Conservation (phyloP, 179 eudicot species). For the Amaranthus tricolor region DNA sequence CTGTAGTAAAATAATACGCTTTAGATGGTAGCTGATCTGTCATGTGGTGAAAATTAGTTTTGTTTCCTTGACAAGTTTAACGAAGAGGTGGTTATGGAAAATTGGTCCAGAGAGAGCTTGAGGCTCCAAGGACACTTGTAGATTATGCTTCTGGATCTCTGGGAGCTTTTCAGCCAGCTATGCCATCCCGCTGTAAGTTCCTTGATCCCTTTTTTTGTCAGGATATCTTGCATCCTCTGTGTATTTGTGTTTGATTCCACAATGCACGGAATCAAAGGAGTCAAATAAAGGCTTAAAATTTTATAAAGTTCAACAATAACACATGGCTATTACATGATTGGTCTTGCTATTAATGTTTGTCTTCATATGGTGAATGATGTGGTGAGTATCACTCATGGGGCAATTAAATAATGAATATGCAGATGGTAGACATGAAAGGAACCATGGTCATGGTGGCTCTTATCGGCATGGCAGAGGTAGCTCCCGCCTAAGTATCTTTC, state of each 20-base stretch:
- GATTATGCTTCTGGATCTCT: slow-evolving; percentile 87
- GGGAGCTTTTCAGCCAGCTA: slow-evolving; percentile 67
- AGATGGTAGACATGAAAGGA: slow-evolving; percentile 84
- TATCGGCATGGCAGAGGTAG: slow-evolving; percentile 60
- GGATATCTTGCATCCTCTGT: too few relatives aligned
- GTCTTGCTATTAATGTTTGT: background rate
- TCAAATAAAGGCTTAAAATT: background rate
- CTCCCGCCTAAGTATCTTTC: slow-evolving; percentile 2
- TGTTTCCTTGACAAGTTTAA: slow-evolving; percentile 60
- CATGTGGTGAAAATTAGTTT: background rate
- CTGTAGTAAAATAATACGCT: background rate
- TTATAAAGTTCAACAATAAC: background rate
- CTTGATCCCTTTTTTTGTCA: background rate
- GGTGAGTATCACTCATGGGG: background rate
- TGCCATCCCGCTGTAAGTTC: slow-evolving; percentile 66
- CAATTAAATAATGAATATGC: slow-evolving; percentile 21
- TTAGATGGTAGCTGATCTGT: background rate
- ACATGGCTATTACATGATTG: background rate
- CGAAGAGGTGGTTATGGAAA: slow-evolving; percentile 99
- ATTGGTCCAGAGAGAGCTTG: slow-evolving; percentile 90
- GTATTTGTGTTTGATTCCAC: background rate
- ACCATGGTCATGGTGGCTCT: slow-evolving; percentile 68
- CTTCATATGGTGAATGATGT: background rate
- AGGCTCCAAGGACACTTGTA: slow-evolving; percentile 86
- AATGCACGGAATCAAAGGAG: background rate